These are phyloP conservation scores for Pestalotiopsis sp. DNA, from an alignment of 2,329 filamentous ascomycete genomes.

Conservation along the genomic window DNA sequence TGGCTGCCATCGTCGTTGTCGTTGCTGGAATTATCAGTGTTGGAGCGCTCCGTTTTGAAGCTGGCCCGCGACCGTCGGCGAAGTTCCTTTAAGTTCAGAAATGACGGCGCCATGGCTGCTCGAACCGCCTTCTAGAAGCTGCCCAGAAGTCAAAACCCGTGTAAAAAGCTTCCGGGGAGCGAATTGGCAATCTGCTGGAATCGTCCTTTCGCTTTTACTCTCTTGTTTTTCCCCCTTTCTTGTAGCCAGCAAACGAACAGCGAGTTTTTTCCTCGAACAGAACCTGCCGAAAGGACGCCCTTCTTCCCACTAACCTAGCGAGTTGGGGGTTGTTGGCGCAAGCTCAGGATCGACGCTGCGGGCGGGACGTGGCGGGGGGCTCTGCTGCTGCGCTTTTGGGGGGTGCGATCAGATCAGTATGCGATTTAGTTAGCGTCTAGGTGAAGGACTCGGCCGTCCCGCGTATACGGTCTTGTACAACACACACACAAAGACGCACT, in stretches of 20 bases:
- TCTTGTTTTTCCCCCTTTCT: not conserved
- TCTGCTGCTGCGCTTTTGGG: not conserved
- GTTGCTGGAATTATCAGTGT: constrained; percentile 61
- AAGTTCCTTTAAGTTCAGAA: constrained; percentile 69
- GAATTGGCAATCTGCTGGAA: constrained; percentile 7
- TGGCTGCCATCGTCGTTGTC: constrained; percentile 50
- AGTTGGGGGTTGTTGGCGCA: not conserved
- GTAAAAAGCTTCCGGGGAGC: constrained; percentile 14
- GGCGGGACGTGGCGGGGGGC: not conserved
- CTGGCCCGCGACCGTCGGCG: constrained; percentile 75
- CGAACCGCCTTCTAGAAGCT: constrained; percentile 13
- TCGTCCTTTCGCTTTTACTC: not conserved
- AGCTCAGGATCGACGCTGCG: not conserved
- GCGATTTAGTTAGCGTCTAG: not conserved
- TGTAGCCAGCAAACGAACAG: not conserved
- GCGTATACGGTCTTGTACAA: not conserved
- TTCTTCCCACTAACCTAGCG: not conserved
- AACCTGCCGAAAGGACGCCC: not conserved
- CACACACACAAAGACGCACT: not conserved
- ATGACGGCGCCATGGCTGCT: constrained; percentile 56
- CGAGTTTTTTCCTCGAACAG: not conserved
- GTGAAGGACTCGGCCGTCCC: not conserved
- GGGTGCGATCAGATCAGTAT: not conserved
- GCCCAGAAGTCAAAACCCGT: not conserved
- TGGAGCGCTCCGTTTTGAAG: constrained; percentile 64